These are phyloP conservation scores for Arthrinium phaeospermum DNA, from an alignment of 2,329 filamentous ascomycete species.

Conservation along the genomic window DNA sequence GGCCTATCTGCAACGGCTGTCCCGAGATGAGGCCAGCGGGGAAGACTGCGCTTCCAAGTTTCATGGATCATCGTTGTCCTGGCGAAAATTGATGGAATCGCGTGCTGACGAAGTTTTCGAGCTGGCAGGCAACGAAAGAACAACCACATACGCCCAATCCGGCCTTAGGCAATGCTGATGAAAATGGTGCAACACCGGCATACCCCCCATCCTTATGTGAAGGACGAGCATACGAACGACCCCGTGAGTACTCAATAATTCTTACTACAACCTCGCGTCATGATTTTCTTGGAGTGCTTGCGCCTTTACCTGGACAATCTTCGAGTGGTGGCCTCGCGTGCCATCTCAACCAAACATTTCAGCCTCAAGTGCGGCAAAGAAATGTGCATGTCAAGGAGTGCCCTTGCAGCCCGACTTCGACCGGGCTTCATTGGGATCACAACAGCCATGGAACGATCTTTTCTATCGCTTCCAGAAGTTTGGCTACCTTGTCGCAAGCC, in stretches of 20 bases:
- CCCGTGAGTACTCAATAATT: slow-evolving; percentile 42
- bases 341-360: slow-evolving; percentile 20
- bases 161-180: slow-evolving; percentile 34
- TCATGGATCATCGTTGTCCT: slow-evolving; percentile 35
- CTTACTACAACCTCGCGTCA: not conserved
- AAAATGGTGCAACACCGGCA: slow-evolving; percentile 54
- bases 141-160: not conserved
- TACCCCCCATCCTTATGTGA: slow-evolving; percentile 47
- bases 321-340: not conserved
- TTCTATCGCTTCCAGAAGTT: slow-evolving; percentile 50
- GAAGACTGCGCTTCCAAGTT: slow-evolving; percentile 27
- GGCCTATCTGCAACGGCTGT: slow-evolving; percentile 32
- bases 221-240: slow-evolving; percentile 49
- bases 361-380: slow-evolving; percentile 25
- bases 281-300: not conserved
- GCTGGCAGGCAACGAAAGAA: slow-evolving; percentile 1
- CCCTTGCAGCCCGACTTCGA: slow-evolving; percentile 17
- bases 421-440: slow-evolving; percentile 26
- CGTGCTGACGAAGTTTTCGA: slow-evolving; percentile 21
- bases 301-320: not conserved
- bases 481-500: slow-evolving; percentile 50
- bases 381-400: slow-evolving; percentile 19
- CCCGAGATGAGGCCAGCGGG: slow-evolving; percentile 34
- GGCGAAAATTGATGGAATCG: slow-evolving; percentile 21
- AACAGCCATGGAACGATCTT: slow-evolving; percentile 27